A percentile compares a stretch with the other conserved stretches of the same genome.
Evolutionary conservation across 129 eudicot species (phyloP).

Genomic region (Saposhnikovia divaricata): DNA sequence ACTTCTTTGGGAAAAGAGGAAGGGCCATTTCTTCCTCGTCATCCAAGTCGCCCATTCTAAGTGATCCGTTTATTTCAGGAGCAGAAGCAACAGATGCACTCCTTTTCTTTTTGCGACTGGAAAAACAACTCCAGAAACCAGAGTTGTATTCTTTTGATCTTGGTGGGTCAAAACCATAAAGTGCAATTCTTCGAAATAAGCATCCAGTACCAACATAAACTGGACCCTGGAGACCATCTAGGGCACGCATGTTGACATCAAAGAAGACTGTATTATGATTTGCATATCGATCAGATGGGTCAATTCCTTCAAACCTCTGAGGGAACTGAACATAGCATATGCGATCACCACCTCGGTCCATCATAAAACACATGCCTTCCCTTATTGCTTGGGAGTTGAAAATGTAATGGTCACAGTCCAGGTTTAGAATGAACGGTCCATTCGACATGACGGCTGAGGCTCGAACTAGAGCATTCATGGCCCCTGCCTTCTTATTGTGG

Average conservation of each 20-base stretch:
- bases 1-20: conserved; percentile 23
- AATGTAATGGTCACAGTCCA: conserved; percentile 51
- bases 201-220: conserved; percentile 61
- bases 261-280: conserved; percentile 58
- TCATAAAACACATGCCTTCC: conserved; percentile 54
- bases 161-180: conserved; percentile 52
- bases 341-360: conserved; percentile 44
- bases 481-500: conserved; percentile 64
- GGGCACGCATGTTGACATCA: conserved; percentile 54
- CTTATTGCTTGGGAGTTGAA: conserved; percentile 37
- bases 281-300: conserved; percentile 53
- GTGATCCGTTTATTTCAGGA: conserved; percentile 16
- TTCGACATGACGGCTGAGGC: conserved; percentile 58
- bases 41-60: conserved; percentile 8
- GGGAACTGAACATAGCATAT: conserved; percentile 53
- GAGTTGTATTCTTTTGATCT: conserved; percentile 41
- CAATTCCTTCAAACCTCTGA: conserved; percentile 53
- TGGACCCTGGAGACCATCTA: conserved; percentile 57
- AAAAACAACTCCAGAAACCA: conserved; percentile 28
- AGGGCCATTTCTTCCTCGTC: conserved; percentile 24
- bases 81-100: conserved; percentile 19
- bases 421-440: conserved; percentile 49
- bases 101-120: conserved; percentile 18
- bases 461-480: conserved; percentile 54
- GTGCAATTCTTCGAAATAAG: conserved; percentile 44